Conservation (phyloP, 73 alveolate genomes). For the Symbiodinium pilosum region DNA sequence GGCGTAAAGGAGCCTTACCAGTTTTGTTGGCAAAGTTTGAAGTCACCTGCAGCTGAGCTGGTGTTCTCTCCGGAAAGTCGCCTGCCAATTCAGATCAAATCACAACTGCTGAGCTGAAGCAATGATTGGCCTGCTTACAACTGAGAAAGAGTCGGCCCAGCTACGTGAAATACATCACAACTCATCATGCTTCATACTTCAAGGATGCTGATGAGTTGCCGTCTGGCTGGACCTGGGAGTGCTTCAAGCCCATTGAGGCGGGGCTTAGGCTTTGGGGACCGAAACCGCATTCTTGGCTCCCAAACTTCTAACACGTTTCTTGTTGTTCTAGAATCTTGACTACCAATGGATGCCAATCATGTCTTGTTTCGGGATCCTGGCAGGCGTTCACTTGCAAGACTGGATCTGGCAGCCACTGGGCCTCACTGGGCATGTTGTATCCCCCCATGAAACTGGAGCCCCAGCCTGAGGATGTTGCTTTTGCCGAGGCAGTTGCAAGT, state of each 20-base stretch:
- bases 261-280: no score
- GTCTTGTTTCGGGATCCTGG: no score
- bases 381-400: constrained; percentile 8
- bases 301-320: no score
- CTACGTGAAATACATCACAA: no score
- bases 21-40: no score
- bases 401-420: neutral
- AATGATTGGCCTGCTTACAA: no score
- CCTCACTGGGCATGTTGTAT: neutral
- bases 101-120: neutral
- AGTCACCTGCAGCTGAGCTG: neutral
- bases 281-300: no score
- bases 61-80: neutral
- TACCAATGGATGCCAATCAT: no score
- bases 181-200: no score
- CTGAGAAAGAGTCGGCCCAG: no score
- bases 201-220: neutral
- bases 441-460: neutral
- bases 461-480: neutral
- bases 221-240: neutral
- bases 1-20: neutral
- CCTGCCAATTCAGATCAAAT: neutral
- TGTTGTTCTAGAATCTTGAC: no score
- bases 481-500: neutral
- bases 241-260: constrained; percentile 8